Evolutionary conservation across 23 red algal species (phyloP).

Genomic region (Pyropia yezoensis): DNA sequence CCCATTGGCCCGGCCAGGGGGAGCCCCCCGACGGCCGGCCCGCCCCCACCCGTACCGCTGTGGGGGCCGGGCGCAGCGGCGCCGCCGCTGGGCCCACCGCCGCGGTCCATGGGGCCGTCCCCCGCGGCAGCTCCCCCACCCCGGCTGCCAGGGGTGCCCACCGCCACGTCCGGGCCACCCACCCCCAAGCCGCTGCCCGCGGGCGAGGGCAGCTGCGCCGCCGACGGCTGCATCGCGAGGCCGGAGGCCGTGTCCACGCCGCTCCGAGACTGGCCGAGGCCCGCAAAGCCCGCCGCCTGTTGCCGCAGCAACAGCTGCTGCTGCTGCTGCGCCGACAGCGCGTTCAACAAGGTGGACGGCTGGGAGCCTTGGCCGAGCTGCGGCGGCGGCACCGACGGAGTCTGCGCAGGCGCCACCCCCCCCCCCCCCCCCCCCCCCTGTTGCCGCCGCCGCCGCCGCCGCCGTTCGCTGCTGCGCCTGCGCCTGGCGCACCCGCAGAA

Average conservation of each 20-base stretch:
- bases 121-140: background rate
- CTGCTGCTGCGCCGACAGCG: no score
- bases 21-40: background rate
- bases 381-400: no score
- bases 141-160: background rate
- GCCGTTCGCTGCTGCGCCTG: no score
- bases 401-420: no score
- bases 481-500: no score
- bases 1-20: no score
- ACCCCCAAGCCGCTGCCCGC: background rate
- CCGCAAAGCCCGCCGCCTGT: conserved; percentile 1
- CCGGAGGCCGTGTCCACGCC: conserved; percentile 3
- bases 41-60: background rate
- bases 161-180: background rate
- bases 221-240: background rate
- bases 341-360: no score
- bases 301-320: background rate
- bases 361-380: no score
- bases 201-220: background rate
- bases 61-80: background rate
- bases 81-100: background rate
- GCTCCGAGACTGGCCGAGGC: conserved; percentile 7
- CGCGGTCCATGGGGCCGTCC: background rate
- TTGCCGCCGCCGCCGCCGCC: no score
- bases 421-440: no score